phyloP scores from a whole-genome alignment of 805 yeast species.

The Saccharomycopsis schoenii region DNA sequence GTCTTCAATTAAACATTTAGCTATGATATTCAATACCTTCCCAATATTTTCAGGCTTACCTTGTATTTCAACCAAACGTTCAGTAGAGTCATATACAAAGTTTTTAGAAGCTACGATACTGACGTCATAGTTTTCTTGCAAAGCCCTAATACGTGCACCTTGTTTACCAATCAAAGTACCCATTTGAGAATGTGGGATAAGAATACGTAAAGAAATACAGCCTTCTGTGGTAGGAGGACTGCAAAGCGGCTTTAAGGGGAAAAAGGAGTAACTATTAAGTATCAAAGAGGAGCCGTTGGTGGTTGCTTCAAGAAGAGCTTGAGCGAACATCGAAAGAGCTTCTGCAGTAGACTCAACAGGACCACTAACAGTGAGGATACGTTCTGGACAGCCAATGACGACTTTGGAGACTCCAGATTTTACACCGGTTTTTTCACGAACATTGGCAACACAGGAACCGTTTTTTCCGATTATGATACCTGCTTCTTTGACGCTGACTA shows the following conservation, averaged over 20 bases:
- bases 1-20: slow-evolving; percentile 68
- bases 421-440: slow-evolving; percentile 65
- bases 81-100: slow-evolving; percentile 70
- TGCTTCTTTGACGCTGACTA: slow-evolving; percentile 78
- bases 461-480: slow-evolving; percentile 84
- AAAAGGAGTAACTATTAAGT: slow-evolving; percentile 36
- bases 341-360: slow-evolving; percentile 55
- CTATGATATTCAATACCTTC: slow-evolving; percentile 45
- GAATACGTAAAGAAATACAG: slow-evolving; percentile 50
- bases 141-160: slow-evolving; percentile 69
- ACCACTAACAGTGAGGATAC: slow-evolving; percentile 75
- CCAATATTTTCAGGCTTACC: slow-evolving; percentile 61
- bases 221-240: slow-evolving; percentile 42
- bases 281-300: slow-evolving; percentile 6
- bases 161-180: slow-evolving; percentile 83
- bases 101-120: slow-evolving; percentile 85
- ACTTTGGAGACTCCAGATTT: slow-evolving; percentile 83
- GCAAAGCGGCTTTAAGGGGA: slow-evolving; percentile 52
- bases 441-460: slow-evolving; percentile 66
- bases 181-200: slow-evolving; percentile 77
- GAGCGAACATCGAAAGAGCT: slow-evolving; percentile 63
- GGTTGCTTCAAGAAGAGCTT: slow-evolving; percentile 41
- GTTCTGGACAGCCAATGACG: slow-evolving; percentile 69
- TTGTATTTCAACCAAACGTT: slow-evolving; percentile 79
- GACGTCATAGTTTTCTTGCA: slow-evolving; percentile 59